Conservation (phyloP, 768 basidiomycete species). For the Rhodotorula paludigena region DNA sequence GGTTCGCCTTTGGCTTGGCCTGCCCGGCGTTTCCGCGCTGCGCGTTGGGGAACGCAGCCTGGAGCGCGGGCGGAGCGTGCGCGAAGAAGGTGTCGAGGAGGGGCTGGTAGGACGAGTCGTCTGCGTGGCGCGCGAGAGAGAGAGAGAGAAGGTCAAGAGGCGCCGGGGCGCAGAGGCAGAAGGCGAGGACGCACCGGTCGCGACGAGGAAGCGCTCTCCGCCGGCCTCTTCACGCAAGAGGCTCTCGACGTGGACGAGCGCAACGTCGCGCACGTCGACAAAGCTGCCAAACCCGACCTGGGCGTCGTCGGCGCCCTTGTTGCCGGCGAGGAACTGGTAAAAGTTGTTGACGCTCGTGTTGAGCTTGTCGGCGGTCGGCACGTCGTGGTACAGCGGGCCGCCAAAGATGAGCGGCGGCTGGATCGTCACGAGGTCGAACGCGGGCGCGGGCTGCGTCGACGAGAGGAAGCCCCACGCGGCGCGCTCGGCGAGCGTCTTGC, state of each 20-base stretch:
- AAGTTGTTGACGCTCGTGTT: slow-evolving; percentile 46
- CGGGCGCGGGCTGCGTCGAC: slow-evolving; percentile 51
- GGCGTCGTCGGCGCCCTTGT: slow-evolving; percentile 34
- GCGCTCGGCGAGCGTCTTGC: slow-evolving; percentile 64
- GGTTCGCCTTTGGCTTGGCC: slow-evolving; percentile 21
- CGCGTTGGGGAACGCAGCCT: slow-evolving; percentile 18
- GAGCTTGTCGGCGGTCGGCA: slow-evolving; percentile 45
- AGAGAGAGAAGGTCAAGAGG: neutral
- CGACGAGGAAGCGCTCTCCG: slow-evolving; percentile 38
- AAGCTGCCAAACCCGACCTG: slow-evolving; percentile 33
- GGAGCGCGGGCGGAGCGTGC: neutral
- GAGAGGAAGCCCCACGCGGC: slow-evolving; percentile 55
- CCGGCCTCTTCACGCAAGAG: slow-evolving; percentile 40
- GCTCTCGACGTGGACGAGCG: slow-evolving; percentile 45
- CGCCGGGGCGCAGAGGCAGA: neutral
- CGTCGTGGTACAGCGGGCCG: slow-evolving; percentile 48
- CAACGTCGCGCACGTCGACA: slow-evolving; percentile 50
- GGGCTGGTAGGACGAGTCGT: slow-evolving; percentile 27
- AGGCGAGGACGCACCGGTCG: slow-evolving; percentile 20
- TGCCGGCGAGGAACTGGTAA: slow-evolving; percentile 35
- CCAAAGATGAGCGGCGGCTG: slow-evolving; percentile 20
- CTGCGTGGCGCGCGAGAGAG: neutral
- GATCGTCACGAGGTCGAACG: slow-evolving; percentile 52
- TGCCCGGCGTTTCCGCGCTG: slow-evolving; percentile 12
- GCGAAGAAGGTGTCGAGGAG: slow-evolving; percentile 29